Conservation (phyloP, 768 basidiomycete genomes). For the Tylopilus sp. region DNA sequence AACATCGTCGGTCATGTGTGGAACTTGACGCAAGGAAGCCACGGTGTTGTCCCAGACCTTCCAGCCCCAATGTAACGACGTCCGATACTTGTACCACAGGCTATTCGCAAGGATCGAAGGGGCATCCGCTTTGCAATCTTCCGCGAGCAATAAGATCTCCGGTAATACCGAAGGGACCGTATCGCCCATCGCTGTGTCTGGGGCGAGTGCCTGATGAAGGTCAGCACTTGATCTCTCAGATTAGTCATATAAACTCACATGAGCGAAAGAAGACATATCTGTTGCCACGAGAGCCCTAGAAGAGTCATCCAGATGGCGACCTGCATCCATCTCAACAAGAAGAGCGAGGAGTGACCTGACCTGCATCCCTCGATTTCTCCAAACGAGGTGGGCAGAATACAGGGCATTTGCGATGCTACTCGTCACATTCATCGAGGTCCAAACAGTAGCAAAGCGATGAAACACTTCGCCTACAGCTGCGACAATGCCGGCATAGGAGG, state of each 20-base stretch:
- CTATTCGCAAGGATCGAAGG: slow-evolving; percentile 69
- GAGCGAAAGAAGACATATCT: slow-evolving; percentile 59
- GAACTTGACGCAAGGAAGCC: slow-evolving; percentile 67
- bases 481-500: slow-evolving; percentile 50
- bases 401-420: slow-evolving; percentile 55
- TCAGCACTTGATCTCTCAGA: background rate
- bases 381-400: slow-evolving; percentile 56
- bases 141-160: slow-evolving; percentile 66
- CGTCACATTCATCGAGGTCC: slow-evolving; percentile 72
- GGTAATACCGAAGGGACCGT: slow-evolving; percentile 42
- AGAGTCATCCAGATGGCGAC: slow-evolving; percentile 48
- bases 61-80: slow-evolving; percentile 71
- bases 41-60: slow-evolving; percentile 84
- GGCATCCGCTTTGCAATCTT: slow-evolving; percentile 55
- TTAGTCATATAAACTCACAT: slow-evolving; percentile 39
- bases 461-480: slow-evolving; percentile 66
- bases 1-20: slow-evolving; percentile 48
- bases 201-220: slow-evolving; percentile 37
- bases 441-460: slow-evolving; percentile 67
- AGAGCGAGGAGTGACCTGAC: slow-evolving; percentile 61
- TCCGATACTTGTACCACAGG: slow-evolving; percentile 81
- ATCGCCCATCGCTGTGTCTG: slow-evolving; percentile 32
- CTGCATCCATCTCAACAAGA: slow-evolving; percentile 62
- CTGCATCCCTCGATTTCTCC: slow-evolving; percentile 63
- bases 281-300: slow-evolving; percentile 52